phyloP scores from a whole-genome alignment of 2,329 filamentous ascomycete species.

The Epichloe sp. region DNA sequence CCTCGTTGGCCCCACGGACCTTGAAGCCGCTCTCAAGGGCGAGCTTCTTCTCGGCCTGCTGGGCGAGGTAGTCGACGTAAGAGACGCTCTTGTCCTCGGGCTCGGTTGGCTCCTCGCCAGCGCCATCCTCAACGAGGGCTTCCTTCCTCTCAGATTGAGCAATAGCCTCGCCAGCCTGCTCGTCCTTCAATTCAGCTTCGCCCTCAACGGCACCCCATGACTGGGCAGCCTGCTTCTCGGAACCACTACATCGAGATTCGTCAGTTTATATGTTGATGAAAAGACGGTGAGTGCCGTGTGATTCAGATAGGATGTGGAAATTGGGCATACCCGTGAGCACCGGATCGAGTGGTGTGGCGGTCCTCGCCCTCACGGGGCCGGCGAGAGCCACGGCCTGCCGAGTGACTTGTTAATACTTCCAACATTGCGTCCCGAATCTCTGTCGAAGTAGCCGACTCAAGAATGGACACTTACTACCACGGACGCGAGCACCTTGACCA shows the following conservation, averaged over 20 bases:
- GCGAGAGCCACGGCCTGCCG: slow-evolving; percentile 39
- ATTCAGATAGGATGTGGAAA: neutral
- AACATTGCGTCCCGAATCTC: neutral
- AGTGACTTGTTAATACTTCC: neutral
- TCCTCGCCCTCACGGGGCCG: slow-evolving; percentile 41
- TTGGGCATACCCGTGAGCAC: slow-evolving; percentile 31
- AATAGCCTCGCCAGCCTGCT: slow-evolving; percentile 81
- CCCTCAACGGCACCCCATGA: slow-evolving; percentile 81
- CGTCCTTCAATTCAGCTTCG: slow-evolving; percentile 74
- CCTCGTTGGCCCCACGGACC: slow-evolving; percentile 86
- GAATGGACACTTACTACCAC: slow-evolving; percentile 35
- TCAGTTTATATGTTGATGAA: neutral
- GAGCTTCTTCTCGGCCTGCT: slow-evolving; percentile 60
- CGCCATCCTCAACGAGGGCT: slow-evolving; percentile 36
- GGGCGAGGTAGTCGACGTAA: slow-evolving; percentile 75
- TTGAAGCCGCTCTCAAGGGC: slow-evolving; percentile 51
- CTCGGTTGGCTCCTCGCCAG: slow-evolving; percentile 39
- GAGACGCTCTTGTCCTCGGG: slow-evolving; percentile 81
- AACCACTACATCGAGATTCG: slow-evolving; percentile 40
- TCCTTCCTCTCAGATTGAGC: slow-evolving; percentile 77
- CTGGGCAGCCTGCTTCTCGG: slow-evolving; percentile 77
- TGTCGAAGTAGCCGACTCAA: neutral
- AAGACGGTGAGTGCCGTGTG: neutral
- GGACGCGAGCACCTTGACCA: slow-evolving; percentile 49
- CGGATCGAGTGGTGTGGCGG: slow-evolving; percentile 35